Base-by-base conservation (phyloP, 176 grass and related monocot genomes). In the Avena insularis region DNA sequence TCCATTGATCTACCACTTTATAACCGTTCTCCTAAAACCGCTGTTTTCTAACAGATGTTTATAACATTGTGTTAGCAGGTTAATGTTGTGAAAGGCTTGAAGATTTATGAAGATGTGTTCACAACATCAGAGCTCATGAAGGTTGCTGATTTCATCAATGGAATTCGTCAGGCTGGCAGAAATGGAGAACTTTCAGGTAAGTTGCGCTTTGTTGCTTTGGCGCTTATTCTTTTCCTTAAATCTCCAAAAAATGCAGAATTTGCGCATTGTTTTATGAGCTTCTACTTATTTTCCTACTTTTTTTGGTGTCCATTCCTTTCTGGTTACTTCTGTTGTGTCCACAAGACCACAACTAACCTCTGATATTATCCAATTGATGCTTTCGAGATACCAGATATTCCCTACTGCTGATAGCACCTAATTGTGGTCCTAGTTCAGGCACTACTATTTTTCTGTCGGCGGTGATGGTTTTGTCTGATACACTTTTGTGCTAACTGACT, bases 51-150 rank as follows among this genome's bases (percentile, higher is more conserved):
- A 88, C 80, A 69, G 61, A 35, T 87, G 16, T 72, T 90, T 78
- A 8, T 76, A 21, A 77, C 75, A 15, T 91, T 80, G 15, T 85
- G 17, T 75, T 65, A 78, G 62, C 93, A 99, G 97, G 97, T 99
- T 81, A 99, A 99, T n/a, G 91, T 99, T 17, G 94, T 99, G 45
- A 99, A 99, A 82, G 97, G 97, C 45, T 66, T 99, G 73, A 99
- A 99, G 92, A 83, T 97, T 78, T 99, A 97, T 78, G 94, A 99
- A 90, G 91, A 96, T 50, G 93, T 94, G 27, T 96, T 99, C 82
- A 97, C 92, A 45, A 83, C 88, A 71, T 94, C 90, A 1, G 97
- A 99, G 92, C 91, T 99, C 85, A 12, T 92, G 79, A 90, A 86
- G 56, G 82, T 99, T 84, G 84, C 87, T 49, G 94, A 94, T 48